Evolutionary conservation across 140 eudicot species (phyloP), one percentile per base, ranked within the genome.

Genomic region (Bidens hawaiensis): DNA sequence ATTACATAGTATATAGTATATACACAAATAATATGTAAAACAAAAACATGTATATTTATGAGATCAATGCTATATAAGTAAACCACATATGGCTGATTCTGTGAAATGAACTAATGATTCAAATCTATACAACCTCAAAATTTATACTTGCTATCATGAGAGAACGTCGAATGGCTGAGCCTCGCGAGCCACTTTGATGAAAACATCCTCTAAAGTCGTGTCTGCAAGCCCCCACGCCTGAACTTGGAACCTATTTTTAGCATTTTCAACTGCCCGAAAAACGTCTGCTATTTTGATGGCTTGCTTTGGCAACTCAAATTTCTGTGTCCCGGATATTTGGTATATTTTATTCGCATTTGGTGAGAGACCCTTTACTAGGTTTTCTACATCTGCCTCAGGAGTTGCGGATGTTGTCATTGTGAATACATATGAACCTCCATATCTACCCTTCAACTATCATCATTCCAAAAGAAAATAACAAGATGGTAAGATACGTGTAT

Each of bases 221-320:
- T 93, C 96, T 8, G 95, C 95, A 54, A 93, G 74, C 40, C 89
- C 99, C 96, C 99, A 93, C 15, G 99, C 99, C 13, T 85, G 83
- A 67, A 93, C 95, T 0, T 85, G 69, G 82, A 93, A 93, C 64
- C 76, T 72, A 40, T 84, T 80, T 78, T 93, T 93, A 14, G 96
- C 99, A 6, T 64, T 65, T 79, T 93, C 93, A 14, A 93, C 96
- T 4, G 93, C 93, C 27, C 84, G 70, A 26, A 93, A 93, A 31
- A 93, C 91, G 19, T 93, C 87, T 23, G 99, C 87, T 67, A 93
- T 81, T 62, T 68, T 81, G 27, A 83, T 70, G 57, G 51, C 82
- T 9, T 85, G 77, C 60, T 93, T 93, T 33, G 99, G 95, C 70
- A 93, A 42, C 79, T 93, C 99, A 70, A 93, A 93, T 61, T 93